Evolutionary conservation across 2,329 filamentous ascomycete species (phyloP).

Genomic region (Nigrograna mackinnonii): DNA sequence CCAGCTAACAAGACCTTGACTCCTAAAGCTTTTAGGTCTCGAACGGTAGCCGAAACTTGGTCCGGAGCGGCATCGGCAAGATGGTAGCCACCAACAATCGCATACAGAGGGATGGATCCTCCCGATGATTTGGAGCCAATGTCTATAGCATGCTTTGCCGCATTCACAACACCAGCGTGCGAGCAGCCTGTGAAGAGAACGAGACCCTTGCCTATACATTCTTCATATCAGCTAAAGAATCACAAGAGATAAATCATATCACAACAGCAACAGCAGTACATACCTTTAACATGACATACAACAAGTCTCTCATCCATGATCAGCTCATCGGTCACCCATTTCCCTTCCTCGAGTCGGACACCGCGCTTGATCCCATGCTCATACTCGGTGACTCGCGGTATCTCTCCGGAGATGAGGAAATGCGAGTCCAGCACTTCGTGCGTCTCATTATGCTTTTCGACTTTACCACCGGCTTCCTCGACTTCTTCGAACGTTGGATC

Average conservation of each 20-base stretch:
- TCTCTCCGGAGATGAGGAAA: too few relatives aligned
- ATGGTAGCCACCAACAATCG: constrained; percentile 60
- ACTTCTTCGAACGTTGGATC: constrained; percentile 58
- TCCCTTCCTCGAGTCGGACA: constrained; percentile 47
- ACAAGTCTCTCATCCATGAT: constrained; percentile 59
- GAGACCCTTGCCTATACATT: constrained; percentile 55
- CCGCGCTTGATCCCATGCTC: constrained; percentile 53
- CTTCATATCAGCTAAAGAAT: too few relatives aligned
- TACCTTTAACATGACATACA: constrained; percentile 48
- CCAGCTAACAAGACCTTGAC: constrained; percentile 57
- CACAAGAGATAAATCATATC: too few relatives aligned
- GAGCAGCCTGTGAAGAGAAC: constrained; percentile 61
- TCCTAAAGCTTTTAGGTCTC: constrained; percentile 52
- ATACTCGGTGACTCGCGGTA: constrained; percentile 60
- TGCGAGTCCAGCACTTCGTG: constrained; percentile 54
- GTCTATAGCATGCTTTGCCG: constrained; percentile 50
- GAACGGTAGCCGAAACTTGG: constrained; percentile 50
- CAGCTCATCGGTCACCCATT: constrained; percentile 54
- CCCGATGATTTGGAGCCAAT: constrained; percentile 18
- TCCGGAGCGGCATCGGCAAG: constrained; percentile 51
- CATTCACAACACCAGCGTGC: constrained; percentile 60
- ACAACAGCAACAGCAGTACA: too few relatives aligned
- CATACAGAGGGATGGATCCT: constrained; percentile 47
- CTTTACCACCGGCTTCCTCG: too few relatives aligned
- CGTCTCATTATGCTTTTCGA: constrained; percentile 43